Evolutionary conservation across 495 filamentous ascomycete species (phyloP), one percentile per base, ranked within the genome.

Genomic region (Alectoria sarmentosa): DNA sequence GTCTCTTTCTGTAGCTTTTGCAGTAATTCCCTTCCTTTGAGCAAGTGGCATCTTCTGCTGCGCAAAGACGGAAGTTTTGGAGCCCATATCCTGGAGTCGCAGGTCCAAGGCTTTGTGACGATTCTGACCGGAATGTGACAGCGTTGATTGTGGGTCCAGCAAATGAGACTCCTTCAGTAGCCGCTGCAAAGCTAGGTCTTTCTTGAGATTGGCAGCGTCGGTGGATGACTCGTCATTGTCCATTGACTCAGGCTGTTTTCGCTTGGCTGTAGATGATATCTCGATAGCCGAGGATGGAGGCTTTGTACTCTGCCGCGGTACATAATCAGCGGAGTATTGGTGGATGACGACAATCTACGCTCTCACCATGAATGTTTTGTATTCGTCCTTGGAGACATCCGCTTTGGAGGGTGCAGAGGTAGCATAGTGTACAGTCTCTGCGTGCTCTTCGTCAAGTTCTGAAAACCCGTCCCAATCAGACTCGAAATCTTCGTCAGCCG

Each of bases 151-250:
- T 0, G 79, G 75, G 21, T 92, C 87, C 61, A 98, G 86, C 42
- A 98, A 87, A 75, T 97, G 93, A 1, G 93, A 97, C 79, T 98
- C 94, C 64, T 86, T 80, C 15, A 98, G 84, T 15, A 98, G 83
- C 21, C 91, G 84, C 70, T 97, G 92, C 26, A 98, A 82, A 14
- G 88, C 92, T 30, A 98, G 84, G 69, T 98, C 94, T 72, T 97
- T 94, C 75, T 93, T 93, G 4, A 97, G 78, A 66, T 90, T 88
- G 19, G 77, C 73, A 11, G 80, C 77, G 69, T 90, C 88, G 4
- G 76, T 74, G 17, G 73, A 70, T 46, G 80, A 78, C 64, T 83
- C 80, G 30, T 78, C 77, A 42, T 81, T 76, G 58, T 84, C 76
- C 4, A 73, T 70, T 23, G 72, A 59, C 14, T 68, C 14, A 28